Conservation (phyloP, 306 rosid species). For the Rosa persica region DNA sequence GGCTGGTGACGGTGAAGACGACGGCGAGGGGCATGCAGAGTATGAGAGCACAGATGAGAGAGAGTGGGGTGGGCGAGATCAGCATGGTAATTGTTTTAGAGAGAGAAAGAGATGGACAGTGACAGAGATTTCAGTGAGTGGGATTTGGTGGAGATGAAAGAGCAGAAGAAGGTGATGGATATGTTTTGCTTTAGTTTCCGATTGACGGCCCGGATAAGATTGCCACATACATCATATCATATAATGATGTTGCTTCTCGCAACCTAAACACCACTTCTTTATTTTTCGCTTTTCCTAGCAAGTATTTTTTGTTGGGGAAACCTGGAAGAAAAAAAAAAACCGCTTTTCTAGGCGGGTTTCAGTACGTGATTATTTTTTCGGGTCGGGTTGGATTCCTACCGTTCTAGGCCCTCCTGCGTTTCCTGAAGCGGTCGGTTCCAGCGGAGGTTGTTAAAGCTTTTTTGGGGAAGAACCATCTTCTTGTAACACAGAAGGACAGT, state of each 20-base stretch:
- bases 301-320: background rate
- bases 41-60: constrained; percentile 53
- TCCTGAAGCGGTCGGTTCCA: background rate
- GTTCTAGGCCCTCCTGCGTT: background rate
- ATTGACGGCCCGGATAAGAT: constrained; percentile 10
- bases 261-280: background rate
- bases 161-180: background rate
- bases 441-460: background rate
- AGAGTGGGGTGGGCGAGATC: constrained; percentile 43
- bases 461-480: background rate
- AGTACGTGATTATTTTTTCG: background rate
- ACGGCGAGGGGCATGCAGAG: constrained; percentile 63
- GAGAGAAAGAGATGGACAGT: background rate
- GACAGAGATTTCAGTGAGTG: constrained; percentile 2
- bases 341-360: background rate
- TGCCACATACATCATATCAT: background rate
- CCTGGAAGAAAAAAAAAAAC: background rate
- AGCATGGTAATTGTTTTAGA: constrained; percentile 36
- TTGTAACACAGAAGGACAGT: background rate
- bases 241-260: background rate
- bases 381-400: background rate
- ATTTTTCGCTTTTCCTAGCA: background rate
- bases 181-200: background rate
- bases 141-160: background rate
- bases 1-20: constrained; percentile 46